Evolutionary conservation across 2,329 filamentous ascomycete genomes (phyloP), one percentile per base, ranked within the genome.

Genomic region (Thermomyces lanuginosus): DNA sequence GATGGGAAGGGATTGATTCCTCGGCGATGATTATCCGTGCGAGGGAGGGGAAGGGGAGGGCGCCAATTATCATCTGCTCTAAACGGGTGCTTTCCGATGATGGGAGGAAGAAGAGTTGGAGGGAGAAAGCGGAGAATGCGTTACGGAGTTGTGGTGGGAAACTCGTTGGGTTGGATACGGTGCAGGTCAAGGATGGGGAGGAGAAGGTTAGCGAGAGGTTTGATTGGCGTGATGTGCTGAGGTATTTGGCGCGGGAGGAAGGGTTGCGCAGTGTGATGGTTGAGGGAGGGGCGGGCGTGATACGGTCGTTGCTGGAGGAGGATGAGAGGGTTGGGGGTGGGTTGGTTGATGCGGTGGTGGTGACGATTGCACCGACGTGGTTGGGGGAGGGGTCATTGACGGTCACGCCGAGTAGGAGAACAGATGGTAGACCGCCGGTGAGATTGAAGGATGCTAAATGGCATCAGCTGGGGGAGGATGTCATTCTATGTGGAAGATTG

Each of bases 341-440:
- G 3, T 49, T 82, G 4, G 58, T 91, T 14, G 65, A 79, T 43
- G 73, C 74, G 3, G 74, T 92, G 22, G 77, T 93, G 43, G 62
- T 93, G 24, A 93, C 86, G 0, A 74, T 93, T 43, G 82, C 84
- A 2, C 84, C 84, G 4, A 81, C 72, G 0, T 93, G 81, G 73
- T 59, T 93, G 11, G 84, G 84, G 1, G 63, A 67, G 33, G 82
- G 80, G 2, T 81, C 81, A 3, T 79, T 92, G 6, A 64, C 74
- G 5, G 79, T 92, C 1, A 75, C 71, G 22, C 84, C 84, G 1
- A 55, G 64, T 5, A 56, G 68, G 27, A 61, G 60, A 8, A 48
- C 55, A 3, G 49, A 61, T 16, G 66, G 62, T 2, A 45, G 50
- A 19, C 69, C 72, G 7, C 69, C 73, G 32, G 45, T 46, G 2